Evolutionary conservation across 169 alveolate genomes (phyloP), one percentile per base, ranked within the genome.

Genomic region (Cryptosporidium ryanae): DNA sequence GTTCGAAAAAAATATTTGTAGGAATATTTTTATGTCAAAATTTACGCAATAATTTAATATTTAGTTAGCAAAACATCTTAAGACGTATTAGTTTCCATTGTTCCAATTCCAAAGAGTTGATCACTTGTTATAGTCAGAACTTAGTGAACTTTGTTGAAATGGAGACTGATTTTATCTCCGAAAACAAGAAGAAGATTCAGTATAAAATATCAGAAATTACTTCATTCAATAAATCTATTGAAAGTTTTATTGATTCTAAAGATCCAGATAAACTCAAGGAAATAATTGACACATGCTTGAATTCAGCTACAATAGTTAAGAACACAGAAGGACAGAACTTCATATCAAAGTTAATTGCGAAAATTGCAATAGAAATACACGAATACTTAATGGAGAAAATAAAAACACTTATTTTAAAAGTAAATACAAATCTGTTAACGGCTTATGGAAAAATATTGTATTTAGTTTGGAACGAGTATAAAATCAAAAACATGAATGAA

Each of bases 281-380:
- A 8, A 57, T 76, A 1, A 29, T 76, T 0, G 49, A 6, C 13
- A 21, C 23, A 12, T 76, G 76, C 59, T 34, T 76, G 34, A 44
- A 57, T 43, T 59, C 76, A 21, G 23, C 71, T 34, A 21, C 87
- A 27, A 61, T 76, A 44, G 71, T 76, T 29, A 76, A 76, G 34
- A 76, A 76, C 63, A 29, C 21, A 18, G 87, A 76, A 43, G 68
- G 87, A 3, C 87, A 76, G n/a, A 44, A 12, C 54, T 76, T 76
- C 21, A 54, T 76, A 43, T 76, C 87, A 13, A 59, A 49, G 12
- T 18, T 76, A 17, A 21, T 76, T 27, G 23, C 71, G 23, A 31
- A 76, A 25, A 57, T 76, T 34, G 52, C 46, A 15, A 12, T 32
- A 25, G 32, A 76, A n/a, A 38, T 34, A 1, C 57, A 43, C 63